These are phyloP conservation scores for Candida nonsorbophila DNA, from an alignment of 805 yeast genomes.

Conservation along the genomic window DNA sequence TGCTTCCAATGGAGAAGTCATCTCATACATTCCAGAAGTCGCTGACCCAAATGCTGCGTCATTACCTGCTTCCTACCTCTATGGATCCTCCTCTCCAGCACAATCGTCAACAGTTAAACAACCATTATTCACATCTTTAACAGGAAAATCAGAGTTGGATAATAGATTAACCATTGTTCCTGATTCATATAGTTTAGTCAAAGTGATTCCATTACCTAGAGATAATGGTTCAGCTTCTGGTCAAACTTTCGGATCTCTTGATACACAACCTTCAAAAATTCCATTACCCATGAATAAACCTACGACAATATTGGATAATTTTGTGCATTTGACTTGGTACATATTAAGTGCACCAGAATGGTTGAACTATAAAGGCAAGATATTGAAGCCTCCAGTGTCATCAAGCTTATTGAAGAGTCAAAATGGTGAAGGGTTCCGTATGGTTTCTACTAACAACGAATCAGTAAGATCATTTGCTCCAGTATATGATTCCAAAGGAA, in stretches of 20 bases:
- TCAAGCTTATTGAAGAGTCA: conserved; percentile 22
- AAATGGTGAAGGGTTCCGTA: conserved; percentile 10
- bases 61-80: conserved; percentile 8
- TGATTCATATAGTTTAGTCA: conserved; percentile 60
- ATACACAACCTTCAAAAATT: conserved; percentile 25
- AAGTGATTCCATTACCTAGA: conserved; percentile 50
- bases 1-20: conserved; percentile 57
- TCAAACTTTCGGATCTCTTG: conserved; percentile 22
- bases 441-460: conserved; percentile 16
- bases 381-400: conserved; percentile 18
- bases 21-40: conserved; percentile 25
- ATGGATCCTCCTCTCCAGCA: conserved; percentile 8
- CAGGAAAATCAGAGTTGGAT: conserved; percentile 68
- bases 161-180: conserved; percentile 65
- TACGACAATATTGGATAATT: conserved; percentile 33
- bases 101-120: conserved; percentile 50
- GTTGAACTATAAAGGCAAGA: conserved; percentile 26
- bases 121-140: conserved; percentile 76
- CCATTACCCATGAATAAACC: conserved; percentile 27
- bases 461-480: conserved; percentile 33
- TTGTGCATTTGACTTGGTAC: conserved; percentile 42
- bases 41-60: conserved; percentile 21
- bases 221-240: conserved; percentile 15
- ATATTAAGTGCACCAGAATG: conserved; percentile 39
- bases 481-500: conserved; percentile 24